Conservation (phyloP, 805 yeast genomes). For the Yarrowia sp. region DNA sequence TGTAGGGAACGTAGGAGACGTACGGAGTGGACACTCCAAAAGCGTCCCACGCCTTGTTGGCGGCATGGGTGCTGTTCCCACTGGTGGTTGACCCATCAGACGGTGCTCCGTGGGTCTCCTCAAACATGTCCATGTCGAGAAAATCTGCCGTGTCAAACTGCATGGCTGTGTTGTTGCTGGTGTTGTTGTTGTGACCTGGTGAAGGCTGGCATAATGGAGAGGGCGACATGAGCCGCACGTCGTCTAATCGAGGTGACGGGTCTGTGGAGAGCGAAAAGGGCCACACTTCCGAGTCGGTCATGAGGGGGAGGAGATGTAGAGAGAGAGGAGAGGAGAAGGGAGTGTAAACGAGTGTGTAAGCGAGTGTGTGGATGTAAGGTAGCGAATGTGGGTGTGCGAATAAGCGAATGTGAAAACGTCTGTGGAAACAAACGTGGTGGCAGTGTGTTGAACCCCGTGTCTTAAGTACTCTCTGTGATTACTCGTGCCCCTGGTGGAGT, state of each 20-base stretch:
- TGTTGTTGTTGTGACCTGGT: slow-evolving; percentile 8
- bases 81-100: slow-evolving; percentile 15
- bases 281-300: slow-evolving; percentile 37
- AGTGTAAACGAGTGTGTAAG: too few species aligned
- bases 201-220: slow-evolving; percentile 37
- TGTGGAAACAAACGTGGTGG: too few species aligned
- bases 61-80: slow-evolving; percentile 5
- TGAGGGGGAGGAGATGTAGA: not conserved
- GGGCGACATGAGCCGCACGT: slow-evolving; percentile 22
- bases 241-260: slow-evolving; percentile 30
- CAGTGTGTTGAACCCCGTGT: too few species aligned
- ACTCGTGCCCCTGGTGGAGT: too few species aligned
- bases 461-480: too few species aligned
- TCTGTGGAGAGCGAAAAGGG: slow-evolving; percentile 30
- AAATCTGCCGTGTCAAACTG: slow-evolving; percentile 35
- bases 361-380: too few species aligned
- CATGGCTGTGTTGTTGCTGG: slow-evolving; percentile 6
- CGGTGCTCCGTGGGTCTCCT: slow-evolving; percentile 19
- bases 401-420: too few species aligned
- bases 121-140: slow-evolving; percentile 35
- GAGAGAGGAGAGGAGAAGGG: not conserved
- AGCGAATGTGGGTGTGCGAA: too few species aligned
- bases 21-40: slow-evolving; percentile 31
- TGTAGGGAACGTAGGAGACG: slow-evolving; percentile 16
- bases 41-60: slow-evolving; percentile 35